Base-by-base conservation (phyloP, 108 stramenopile species). In the Nitzschia sp. region DNA sequence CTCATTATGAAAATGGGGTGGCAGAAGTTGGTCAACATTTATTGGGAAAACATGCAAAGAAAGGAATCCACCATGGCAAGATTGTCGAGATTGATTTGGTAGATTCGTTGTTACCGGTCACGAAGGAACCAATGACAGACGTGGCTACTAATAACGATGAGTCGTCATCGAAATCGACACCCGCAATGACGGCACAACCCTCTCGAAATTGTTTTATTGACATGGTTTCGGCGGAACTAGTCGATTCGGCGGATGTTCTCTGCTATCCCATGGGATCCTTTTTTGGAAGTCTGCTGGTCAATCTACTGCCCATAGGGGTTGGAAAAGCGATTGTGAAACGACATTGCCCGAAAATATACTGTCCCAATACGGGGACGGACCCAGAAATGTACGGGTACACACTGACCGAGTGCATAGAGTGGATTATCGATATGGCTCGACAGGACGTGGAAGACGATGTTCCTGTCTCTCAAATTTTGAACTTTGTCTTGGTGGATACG, bases 401-500 rank as follows among this genome's bases (percentile, higher is more conserved):
- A 1, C 41, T 74, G 1, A 26, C 48, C 15, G 73, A 74, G 1
- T 67, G 63, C 23, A 47, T 74, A 2, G 23, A 46, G 28, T 46
- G 56, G n/a, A 66, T 74, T 32, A 45, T 74, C 30, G 28, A 53
- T 29, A 66, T 74, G 66, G 59, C 67, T 13, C 55, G 46, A 34
- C 35, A 67, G 36, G 66, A 66, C 16, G 25, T 38, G 52, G 50
- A 38, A 3, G 33, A 54, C 3, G 22, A 28, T 26, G 63, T 73
- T 35, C 63, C 63, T 8, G 63, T 65, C 41, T 31, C 41, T 16
- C 38, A 54, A 48, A 67, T 74, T 21, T 28, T 74, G 22, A 74
- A 74, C 45, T 74, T 74, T 53, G 73, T 74, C 26, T 52, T 74
- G 52, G 47, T 74, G 8, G 73, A 74, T 61, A 74, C 73, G 3